Percentiles rank a stretch among this genome's conserved stretches.
Evolutionary conservation across 495 filamentous ascomycete genomes (phyloP).

Genomic region (Aspergillus leporis): DNA sequence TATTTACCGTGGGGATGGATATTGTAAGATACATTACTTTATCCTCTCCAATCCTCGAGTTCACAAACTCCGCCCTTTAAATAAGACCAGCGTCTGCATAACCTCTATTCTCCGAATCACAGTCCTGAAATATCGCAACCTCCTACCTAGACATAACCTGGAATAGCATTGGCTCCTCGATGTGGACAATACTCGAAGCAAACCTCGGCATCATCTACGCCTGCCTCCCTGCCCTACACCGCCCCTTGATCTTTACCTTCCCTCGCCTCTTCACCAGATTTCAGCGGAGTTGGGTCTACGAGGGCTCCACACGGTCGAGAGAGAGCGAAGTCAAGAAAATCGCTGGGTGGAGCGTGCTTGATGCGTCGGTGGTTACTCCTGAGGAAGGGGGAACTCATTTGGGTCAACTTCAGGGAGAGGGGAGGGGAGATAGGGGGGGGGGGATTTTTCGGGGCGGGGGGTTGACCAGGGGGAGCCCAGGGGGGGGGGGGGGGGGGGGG

Average conservation of each 20-base stretch:
- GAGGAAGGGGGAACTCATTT: not conserved
- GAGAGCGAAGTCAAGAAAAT: not conserved
- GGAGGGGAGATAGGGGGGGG: too few species aligned
- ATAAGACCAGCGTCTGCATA: conserved; percentile 29
- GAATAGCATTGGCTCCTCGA: conserved; percentile 34
- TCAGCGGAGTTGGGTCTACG: not conserved
- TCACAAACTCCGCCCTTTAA: not conserved
- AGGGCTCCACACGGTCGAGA: not conserved
- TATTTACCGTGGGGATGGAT: conserved; percentile 30
- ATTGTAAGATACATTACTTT: conserved; percentile 23
- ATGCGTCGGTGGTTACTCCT: not conserved
- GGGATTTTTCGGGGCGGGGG: too few species aligned
- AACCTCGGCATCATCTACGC: conserved; percentile 49
- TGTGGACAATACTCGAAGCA: conserved; percentile 50
- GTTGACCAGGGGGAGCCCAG: too few species aligned
- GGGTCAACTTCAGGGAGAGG: not conserved
- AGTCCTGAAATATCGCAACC: conserved; percentile 28
- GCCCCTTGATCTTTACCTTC: conserved; percentile 27
- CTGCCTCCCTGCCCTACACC: conserved; percentile 42
- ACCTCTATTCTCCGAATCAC: conserved; percentile 34
- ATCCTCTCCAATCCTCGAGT: not conserved
- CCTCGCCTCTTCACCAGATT: conserved; percentile 16
- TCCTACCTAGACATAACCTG: conserved; percentile 26
- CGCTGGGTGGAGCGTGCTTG: not conserved
- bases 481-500: too few species aligned